Percentiles rank a stretch among this genome's conserved stretches.
phyloP scores from a whole-genome alignment of 306 rosid species.

The Abrus pulchellus region DNA sequence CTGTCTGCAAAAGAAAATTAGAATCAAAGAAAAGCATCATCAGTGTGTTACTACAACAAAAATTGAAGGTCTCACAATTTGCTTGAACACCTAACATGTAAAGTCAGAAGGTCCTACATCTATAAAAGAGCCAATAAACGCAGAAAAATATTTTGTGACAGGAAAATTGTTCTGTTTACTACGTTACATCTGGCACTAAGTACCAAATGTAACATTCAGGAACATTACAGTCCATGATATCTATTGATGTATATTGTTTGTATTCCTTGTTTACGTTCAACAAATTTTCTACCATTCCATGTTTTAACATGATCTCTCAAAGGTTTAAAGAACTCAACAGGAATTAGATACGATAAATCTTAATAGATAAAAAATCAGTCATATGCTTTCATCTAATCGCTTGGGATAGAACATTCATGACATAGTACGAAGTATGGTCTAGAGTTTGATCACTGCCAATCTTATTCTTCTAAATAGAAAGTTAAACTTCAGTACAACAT shows the following conservation, averaged over 20 bases:
- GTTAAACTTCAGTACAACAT: neutral
- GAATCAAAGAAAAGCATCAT: slow-evolving; percentile 44
- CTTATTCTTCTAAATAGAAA: neutral
- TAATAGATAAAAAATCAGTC: neutral
- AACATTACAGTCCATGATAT: neutral
- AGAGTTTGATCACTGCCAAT: neutral
- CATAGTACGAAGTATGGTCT: neutral
- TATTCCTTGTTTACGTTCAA: slow-evolving; percentile 15
- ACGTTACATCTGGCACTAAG: slow-evolving; percentile 10
- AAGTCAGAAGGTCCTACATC: slow-evolving; percentile 44
- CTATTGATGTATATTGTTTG: neutral
- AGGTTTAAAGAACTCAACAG: neutral
- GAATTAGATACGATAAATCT: slow-evolving; percentile 7
- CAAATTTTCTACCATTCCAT: slow-evolving; percentile 12
- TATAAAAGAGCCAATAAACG: slow-evolving; percentile 16
- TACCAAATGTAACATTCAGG: slow-evolving; percentile 16
- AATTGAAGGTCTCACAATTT: slow-evolving; percentile 11
- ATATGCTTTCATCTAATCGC: neutral
- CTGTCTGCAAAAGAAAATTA: slow-evolving; percentile 76
- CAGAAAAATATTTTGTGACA: neutral
- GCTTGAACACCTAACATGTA: slow-evolving; percentile 26
- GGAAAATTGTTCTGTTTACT: slow-evolving; percentile 9
- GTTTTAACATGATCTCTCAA: slow-evolving; percentile 12
- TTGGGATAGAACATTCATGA: slow-evolving; percentile 4
- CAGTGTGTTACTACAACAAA: slow-evolving; percentile 12